Evolutionary conservation across 139 green algal genomes (phyloP), one percentile per base, ranked within the genome.

Genomic region (Pseudopediastrum boryanum): DNA sequence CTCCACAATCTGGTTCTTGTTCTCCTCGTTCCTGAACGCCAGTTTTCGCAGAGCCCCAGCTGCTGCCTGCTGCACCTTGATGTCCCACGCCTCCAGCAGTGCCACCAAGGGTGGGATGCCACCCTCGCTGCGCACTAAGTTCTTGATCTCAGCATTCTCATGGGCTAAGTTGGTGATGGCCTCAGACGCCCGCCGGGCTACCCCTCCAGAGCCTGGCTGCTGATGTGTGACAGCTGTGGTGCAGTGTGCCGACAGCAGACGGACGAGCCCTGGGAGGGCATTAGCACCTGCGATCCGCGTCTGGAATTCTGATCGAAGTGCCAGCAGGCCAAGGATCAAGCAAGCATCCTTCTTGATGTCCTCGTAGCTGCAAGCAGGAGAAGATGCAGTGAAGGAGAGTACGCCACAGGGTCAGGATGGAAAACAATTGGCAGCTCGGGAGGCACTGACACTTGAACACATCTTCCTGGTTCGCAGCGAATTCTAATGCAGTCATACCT

Each of bases 21-120:
- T 99, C 51, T 97, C 93, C 35, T 99, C 95, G 68, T 98, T 98
- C 75, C 98, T 99, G 88, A 99, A 99, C 0, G 96, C 96, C 29
- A 99, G 87, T 4, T 95, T 98, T 29, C 96, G 85, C 83, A 99
- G 82, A 2, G 93, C 91, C 7, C 93, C 92, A 19, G 94, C 94
- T 21, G 89, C 92, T 16, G 96, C 95, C 0, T 93, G 83, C 80
- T 98, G 92, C 33, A 96, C 93, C 85, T 98, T 99, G 51, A 88
- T 44, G 73, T 98, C 96, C 66, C 89, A 87, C 2, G 85, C 88
- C 48, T 94, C 89, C 27, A 99, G 83, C 61, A 99, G 85, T 0
- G 79, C 75, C 13, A 99, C 94, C 39, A 99, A 80, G 1, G 95
- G 94, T 6, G 94, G 93, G 65, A 99, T 97, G 83, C 93, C 96